Evolutionary conservation across 1,284 basidiomycete genomes (phyloP).

Genomic region (Takashimella koratensis): DNA sequence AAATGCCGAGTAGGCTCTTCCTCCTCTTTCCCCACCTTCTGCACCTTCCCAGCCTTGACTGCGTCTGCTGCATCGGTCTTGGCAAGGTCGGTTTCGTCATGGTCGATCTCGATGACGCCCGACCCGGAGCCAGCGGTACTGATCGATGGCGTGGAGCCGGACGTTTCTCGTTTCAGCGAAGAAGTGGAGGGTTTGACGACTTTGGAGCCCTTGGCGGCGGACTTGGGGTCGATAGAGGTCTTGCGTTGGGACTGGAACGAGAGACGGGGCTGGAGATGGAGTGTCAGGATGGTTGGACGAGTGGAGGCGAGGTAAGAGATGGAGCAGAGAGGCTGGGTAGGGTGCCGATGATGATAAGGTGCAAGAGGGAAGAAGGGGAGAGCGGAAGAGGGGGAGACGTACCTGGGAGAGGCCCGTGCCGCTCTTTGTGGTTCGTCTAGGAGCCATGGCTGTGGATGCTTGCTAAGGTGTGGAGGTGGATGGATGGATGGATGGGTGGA

Average conservation of each 20-base stretch:
- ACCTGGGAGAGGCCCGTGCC: constrained; percentile 22
- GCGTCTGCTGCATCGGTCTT: constrained; percentile 5
- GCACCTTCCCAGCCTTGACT: constrained; percentile 1
- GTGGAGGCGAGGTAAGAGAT: background rate
- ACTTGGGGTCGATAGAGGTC: constrained; percentile 8
- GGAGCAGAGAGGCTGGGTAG: background rate
- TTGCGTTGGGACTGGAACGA: constrained; percentile 21
- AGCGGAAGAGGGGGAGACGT: background rate
- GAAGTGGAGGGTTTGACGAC: constrained; percentile 2
- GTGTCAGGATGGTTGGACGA: background rate
- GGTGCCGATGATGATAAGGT: no score
- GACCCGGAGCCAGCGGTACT: constrained; percentile 2
- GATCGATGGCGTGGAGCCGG: background rate
- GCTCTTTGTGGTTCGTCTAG: constrained; percentile 19
- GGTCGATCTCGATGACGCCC: constrained; percentile 3
- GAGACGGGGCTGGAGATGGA: constrained; percentile 22
- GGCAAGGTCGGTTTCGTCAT: background rate
- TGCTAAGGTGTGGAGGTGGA: background rate
- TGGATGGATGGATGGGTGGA: no score
- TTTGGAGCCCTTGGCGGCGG: constrained; percentile 6
- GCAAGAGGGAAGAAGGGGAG: no score
- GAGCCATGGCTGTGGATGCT: constrained; percentile 8
- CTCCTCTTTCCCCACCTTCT: constrained; percentile 3
- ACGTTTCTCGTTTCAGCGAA: no score
- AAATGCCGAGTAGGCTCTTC: constrained; percentile 33